A percentile compares a stretch with the other conserved stretches of the same genome.
These are phyloP conservation scores for Syzygium syzygioides DNA, from an alignment of 441 rosid species.

Conservation along the genomic window DNA sequence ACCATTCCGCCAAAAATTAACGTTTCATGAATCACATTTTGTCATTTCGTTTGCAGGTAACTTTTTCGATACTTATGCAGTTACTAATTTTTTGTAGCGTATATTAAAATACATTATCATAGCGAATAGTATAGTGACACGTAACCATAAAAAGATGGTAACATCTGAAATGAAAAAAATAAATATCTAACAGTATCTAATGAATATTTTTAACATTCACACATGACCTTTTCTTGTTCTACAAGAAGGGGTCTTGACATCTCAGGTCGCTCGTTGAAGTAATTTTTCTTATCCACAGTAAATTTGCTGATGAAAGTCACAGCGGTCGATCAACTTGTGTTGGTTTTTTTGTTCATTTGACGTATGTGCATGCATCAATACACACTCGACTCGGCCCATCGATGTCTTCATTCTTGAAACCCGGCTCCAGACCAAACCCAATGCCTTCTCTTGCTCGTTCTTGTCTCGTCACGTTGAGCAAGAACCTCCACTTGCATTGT, in stretches of 20 bases:
- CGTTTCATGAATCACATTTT: background rate
- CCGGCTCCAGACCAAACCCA: background rate
- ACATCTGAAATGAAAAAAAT: background rate
- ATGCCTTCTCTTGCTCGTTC: background rate
- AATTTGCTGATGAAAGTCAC: background rate
- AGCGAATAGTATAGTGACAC: background rate
- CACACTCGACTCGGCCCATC: background rate
- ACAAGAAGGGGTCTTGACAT: background rate
- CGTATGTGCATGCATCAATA: background rate
- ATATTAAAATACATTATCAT: background rate
- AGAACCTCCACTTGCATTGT: background rate
- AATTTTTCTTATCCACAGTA: background rate
- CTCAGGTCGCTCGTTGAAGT: background rate
- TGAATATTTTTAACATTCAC: background rate
- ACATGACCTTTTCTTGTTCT: background rate
- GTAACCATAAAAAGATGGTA: background rate
- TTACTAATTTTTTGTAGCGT: background rate
- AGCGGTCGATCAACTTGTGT: background rate
- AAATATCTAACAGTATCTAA: background rate
- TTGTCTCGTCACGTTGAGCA: background rate
- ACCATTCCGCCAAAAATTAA: background rate
- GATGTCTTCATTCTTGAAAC: background rate
- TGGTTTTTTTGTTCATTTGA: background rate
- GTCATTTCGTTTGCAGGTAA: background rate
- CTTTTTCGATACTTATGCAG: background rate